Percentiles rank a stretch among this genome's conserved stretches.
Evolutionary conservation across 2,329 filamentous ascomycete genomes (phyloP).

Genomic region (Rutstroemia sp.): DNA sequence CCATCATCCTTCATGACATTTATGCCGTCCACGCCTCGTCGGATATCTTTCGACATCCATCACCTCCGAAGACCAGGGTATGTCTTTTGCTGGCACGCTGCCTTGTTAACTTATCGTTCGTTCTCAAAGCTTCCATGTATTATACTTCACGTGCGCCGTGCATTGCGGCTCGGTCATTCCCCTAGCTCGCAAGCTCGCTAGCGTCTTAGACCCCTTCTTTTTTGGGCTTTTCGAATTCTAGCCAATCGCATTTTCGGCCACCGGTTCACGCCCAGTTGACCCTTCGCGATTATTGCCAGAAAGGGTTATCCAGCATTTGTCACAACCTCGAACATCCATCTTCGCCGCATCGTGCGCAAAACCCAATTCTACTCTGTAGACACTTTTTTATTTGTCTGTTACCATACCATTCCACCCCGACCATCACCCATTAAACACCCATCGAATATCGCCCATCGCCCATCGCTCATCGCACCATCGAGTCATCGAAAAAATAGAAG

Average conservation of each 20-base stretch:
- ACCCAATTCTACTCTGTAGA: not conserved
- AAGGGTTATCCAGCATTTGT: not conserved
- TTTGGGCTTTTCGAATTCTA: not conserved
- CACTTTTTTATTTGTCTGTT: no score
- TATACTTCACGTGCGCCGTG: no score
- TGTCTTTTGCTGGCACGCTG: no score
- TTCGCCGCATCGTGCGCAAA: not conserved
- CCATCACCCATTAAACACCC: no score
- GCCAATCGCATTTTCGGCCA: conserved; percentile 7
- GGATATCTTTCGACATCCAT: no score
- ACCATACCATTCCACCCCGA: not conserved
- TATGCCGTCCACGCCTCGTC: no score
- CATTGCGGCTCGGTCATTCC: not conserved
- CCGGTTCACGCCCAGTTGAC: conserved; percentile 4
- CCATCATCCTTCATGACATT: no score
- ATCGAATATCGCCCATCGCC: no score
- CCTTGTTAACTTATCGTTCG: no score
- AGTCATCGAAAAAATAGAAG: not conserved
- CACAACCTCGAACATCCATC: not conserved
- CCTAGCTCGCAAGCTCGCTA: not conserved
- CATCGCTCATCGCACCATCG: no score
- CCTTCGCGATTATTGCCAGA: conserved; percentile 8
- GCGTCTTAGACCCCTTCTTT: not conserved
- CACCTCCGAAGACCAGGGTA: no score
- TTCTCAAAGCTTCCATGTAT: no score